Percentiles rank a stretch among this genome's conserved stretches.
Evolutionary conservation across 148 eudicot genomes (phyloP).

Genomic region (Diospyros lotus): DNA sequence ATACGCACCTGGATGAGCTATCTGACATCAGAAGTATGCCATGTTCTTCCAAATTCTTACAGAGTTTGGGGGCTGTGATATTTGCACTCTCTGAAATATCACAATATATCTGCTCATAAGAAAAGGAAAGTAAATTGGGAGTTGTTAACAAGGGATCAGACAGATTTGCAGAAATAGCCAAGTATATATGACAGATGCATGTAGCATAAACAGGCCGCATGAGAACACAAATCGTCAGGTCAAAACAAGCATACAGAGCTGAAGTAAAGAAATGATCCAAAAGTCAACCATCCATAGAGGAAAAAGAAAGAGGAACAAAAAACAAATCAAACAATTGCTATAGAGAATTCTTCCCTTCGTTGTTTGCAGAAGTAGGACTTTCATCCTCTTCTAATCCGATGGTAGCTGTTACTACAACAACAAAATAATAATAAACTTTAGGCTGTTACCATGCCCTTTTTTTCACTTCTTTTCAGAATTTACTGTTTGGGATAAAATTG

Average conservation of each 20-base stretch:
- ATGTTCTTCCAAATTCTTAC: constrained; percentile 53
- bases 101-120: constrained; percentile 48
- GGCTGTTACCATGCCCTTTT: no score
- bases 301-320: not conserved
- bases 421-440: no score
- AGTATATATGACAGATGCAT: not conserved
- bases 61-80: constrained; percentile 46
- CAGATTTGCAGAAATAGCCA: not conserved
- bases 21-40: constrained; percentile 71
- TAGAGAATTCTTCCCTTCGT: not conserved
- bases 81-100: constrained; percentile 44
- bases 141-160: no score
- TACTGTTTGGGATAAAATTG: no score
- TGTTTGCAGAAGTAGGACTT: not conserved
- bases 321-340: not conserved
- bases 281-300: no score
- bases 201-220: not conserved
- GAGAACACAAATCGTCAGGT: not conserved
- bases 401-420: no score
- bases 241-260: not conserved
- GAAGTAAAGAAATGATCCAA: not conserved
- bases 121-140: not conserved
- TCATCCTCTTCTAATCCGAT: not conserved
- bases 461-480: no score
- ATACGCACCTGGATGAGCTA: constrained; percentile 49